Conservation (phyloP, 208 protist species). For the Giardia duodenalis region DNA sequence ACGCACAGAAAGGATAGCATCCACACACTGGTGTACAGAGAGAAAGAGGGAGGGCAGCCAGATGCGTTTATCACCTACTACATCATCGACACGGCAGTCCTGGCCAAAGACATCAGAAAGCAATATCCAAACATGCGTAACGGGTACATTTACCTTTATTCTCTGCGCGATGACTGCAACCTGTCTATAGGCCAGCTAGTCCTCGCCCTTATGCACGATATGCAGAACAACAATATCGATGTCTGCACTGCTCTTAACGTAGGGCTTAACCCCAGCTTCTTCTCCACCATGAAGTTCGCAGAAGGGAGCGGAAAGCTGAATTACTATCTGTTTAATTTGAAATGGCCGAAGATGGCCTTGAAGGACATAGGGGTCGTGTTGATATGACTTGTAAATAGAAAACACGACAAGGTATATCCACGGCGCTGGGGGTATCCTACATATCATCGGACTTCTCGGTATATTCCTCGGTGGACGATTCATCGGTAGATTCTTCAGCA, state of each 20-base stretch:
- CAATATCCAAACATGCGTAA: neutral
- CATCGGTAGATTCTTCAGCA: too few species aligned
- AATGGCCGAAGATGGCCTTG: neutral
- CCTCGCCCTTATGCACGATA: neutral
- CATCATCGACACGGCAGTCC: neutral
- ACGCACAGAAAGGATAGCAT: neutral
- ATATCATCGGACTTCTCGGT: too few species aligned
- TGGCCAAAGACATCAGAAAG: neutral
- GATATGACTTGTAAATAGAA: too few species aligned
- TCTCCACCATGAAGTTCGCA: neutral
- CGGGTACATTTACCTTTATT: neutral
- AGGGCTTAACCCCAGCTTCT: neutral
- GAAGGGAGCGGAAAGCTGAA: neutral
- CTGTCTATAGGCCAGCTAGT: neutral
- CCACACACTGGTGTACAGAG: neutral
- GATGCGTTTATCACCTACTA: neutral
- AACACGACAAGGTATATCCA: too few species aligned
- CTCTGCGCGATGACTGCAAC: neutral
- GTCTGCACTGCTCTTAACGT: neutral
- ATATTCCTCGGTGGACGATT: too few species aligned
- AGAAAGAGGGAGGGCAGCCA: too few species aligned
- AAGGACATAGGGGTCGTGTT: neutral
- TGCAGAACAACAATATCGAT: neutral
- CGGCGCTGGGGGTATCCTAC: too few species aligned
- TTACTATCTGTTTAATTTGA: neutral